Conservation (phyloP, 768 basidiomycete species). For the Coprinopsis cinerea region DNA sequence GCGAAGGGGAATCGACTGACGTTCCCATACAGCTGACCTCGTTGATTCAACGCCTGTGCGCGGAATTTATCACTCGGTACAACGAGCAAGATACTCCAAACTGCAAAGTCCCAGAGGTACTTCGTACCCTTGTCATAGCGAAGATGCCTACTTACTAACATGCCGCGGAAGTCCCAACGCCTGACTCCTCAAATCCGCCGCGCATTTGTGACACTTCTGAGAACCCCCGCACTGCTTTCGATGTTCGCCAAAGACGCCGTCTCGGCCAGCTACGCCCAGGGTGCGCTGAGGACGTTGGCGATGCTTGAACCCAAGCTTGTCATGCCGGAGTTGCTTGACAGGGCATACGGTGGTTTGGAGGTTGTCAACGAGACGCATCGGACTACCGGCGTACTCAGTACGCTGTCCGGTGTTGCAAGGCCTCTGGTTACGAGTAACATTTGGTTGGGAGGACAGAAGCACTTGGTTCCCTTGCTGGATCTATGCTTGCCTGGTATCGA, state of each 20-base stretch:
- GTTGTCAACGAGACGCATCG: constrained; percentile 93
- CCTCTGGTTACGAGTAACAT: constrained; percentile 71
- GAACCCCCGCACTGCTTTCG: constrained; percentile 82
- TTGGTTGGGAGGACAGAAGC: constrained; percentile 86
- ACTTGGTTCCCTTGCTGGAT: constrained; percentile 82
- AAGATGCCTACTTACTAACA: background rate
- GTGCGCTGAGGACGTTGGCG: constrained; percentile 70
- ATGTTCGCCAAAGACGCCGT: constrained; percentile 87
- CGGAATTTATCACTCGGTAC: constrained; percentile 76
- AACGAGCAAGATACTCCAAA: constrained; percentile 68
- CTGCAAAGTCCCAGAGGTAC: constrained; percentile 76
- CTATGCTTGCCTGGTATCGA: constrained; percentile 91
- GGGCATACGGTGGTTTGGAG: constrained; percentile 89
- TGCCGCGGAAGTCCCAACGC: constrained; percentile 50
- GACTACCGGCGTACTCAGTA: constrained; percentile 85
- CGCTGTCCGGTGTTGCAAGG: constrained; percentile 70
- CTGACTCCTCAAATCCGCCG: constrained; percentile 77
- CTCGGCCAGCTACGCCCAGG: constrained; percentile 77
- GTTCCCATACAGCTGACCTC: constrained; percentile 42
- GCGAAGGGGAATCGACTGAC: constrained; percentile 8
- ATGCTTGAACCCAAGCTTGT: constrained; percentile 77
- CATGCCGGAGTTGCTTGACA: constrained; percentile 87
- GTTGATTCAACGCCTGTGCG: constrained; percentile 65
- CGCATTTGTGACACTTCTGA: constrained; percentile 73
- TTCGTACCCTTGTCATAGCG: background rate